Evolutionary conservation across 2,329 filamentous ascomycete species (phyloP).

Genomic region (Aspergillus jensenii): DNA sequence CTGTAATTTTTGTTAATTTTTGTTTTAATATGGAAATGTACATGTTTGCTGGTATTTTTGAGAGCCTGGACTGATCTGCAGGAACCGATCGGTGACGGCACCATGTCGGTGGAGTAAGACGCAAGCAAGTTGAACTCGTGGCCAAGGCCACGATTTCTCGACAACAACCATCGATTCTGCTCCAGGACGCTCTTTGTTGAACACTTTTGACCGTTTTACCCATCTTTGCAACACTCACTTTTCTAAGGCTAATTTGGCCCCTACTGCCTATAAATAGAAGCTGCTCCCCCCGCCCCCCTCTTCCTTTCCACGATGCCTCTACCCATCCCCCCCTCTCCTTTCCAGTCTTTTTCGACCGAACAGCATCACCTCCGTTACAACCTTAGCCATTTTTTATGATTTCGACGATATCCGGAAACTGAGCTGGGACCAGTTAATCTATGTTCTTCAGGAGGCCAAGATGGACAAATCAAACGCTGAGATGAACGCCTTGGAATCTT

Average conservation of each 20-base stretch:
- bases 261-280: neutral
- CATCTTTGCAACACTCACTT: neutral
- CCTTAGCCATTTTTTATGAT: slow-evolving; percentile 1
- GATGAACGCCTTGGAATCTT: too few species aligned
- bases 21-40: too few species aligned
- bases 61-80: too few species aligned
- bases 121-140: too few species aligned
- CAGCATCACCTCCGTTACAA: neutral
- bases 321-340: neutral
- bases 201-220: neutral
- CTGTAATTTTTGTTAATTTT: too few species aligned
- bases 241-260: neutral
- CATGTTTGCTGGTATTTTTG: too few species aligned
- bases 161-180: neutral
- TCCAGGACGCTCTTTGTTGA: neutral
- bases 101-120: too few species aligned
- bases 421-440: too few species aligned
- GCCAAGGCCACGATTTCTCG: neutral
- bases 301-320: neutral
- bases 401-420: slow-evolving; percentile 15
- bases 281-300: neutral
- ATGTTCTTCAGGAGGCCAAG: too few species aligned
- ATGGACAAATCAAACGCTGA: too few species aligned
- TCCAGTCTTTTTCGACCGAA: neutral
- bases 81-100: too few species aligned